These are phyloP conservation scores for Alternaria postmessia DNA, from an alignment of 2,329 filamentous ascomycete genomes.

Conservation along the genomic window DNA sequence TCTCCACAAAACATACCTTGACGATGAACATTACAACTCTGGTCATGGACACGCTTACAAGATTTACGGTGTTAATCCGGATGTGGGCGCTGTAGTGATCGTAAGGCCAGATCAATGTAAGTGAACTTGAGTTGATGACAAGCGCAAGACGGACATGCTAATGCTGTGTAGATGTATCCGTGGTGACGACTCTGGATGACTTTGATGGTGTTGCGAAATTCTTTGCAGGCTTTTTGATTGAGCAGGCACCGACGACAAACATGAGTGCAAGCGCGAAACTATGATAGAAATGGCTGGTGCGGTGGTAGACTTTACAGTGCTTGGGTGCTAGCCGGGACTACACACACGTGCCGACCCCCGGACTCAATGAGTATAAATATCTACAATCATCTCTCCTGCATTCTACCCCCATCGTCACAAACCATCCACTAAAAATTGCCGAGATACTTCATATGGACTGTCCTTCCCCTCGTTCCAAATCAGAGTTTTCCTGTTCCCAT, in stretches of 20 bases:
- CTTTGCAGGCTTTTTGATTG: slow-evolving; percentile 31
- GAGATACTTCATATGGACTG: no score
- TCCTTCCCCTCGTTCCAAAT: no score
- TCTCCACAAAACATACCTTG: slow-evolving; percentile 68
- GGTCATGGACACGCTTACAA: slow-evolving; percentile 67
- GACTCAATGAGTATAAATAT: not conserved
- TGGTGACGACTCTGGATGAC: slow-evolving; percentile 34
- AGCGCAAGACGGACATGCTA: slow-evolving; percentile 1
- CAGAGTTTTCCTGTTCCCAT: no score
- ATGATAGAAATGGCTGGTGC: not conserved
- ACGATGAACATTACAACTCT: slow-evolving; percentile 63
- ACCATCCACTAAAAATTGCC: not conserved
- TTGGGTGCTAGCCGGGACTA: not conserved
- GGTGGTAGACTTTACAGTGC: not conserved
- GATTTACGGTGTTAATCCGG: slow-evolving; percentile 60
- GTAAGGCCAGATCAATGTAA: slow-evolving; percentile 65
- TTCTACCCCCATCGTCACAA: not conserved
- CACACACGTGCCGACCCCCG: not conserved
- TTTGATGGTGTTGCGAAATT: slow-evolving; percentile 29
- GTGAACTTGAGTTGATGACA: not conserved
- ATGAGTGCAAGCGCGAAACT: not conserved
- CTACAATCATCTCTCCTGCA: not conserved
- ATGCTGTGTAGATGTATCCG: slow-evolving; percentile 37
- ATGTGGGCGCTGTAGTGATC: slow-evolving; percentile 55
- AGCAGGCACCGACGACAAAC: not conserved